Conservation (phyloP, 345 rosid species). For the Arabidopsis thaliana region TAIR10.1 NC_003074.8:3900501-3901000, state of each 20-base stretch:
- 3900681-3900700: conserved; percentile 70
- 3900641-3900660: conserved; percentile 37
- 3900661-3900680: conserved; percentile 73
- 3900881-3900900: conserved; percentile 56
- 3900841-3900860: conserved; percentile 61
- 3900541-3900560: conserved; percentile 52
- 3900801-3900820: not conserved
- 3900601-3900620: not conserved
- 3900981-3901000: conserved; percentile 30
- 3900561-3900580: conserved; percentile 54
- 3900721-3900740: conserved; percentile 37
- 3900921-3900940: not conserved
- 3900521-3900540: conserved; percentile 43
- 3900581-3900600: not conserved
- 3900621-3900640: not conserved
- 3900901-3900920: conserved; percentile 1
- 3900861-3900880: conserved; percentile 48
- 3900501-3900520: conserved; percentile 47
- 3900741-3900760: conserved; percentile 61
- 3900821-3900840: conserved; percentile 18
- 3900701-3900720: conserved; percentile 50
- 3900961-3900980: conserved; percentile 36
- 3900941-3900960: not conserved
- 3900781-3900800: not conserved
- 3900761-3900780: conserved; percentile 50